Conservation (phyloP, 371 early-diverging fungal species). For the Rhizopus arrhizus region DNA sequence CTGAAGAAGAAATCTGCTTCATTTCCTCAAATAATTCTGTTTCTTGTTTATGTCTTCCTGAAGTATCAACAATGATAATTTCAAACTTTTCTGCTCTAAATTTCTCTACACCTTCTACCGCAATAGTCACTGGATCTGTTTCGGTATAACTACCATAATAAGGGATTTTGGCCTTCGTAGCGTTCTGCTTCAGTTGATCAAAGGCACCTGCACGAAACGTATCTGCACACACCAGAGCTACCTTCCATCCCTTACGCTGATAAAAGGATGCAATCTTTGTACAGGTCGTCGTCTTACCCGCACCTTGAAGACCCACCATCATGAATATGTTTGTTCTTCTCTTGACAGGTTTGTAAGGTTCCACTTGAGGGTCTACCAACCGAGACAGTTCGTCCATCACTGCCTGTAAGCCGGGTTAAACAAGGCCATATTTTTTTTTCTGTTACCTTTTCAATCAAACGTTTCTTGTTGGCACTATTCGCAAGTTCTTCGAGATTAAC, state of each 20-base stretch:
- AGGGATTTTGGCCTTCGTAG: slow-evolving; percentile 97
- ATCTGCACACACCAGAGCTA: slow-evolving; percentile 98
- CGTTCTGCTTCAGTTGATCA: slow-evolving; percentile 99
- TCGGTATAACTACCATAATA: slow-evolving; percentile 94
- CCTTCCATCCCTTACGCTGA: slow-evolving; percentile 97
- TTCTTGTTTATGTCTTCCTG: slow-evolving; percentile 99
- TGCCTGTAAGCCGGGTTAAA: slow-evolving; percentile 48
- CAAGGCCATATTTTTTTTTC: too few species aligned
- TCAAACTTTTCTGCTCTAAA: slow-evolving; percentile 98
- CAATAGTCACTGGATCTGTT: slow-evolving; percentile 95
- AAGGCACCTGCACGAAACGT: slow-evolving; percentile 99
- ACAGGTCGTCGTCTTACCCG: slow-evolving; percentile 99
- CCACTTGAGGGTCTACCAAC: slow-evolving; percentile 93
- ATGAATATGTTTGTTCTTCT: slow-evolving; percentile 90
- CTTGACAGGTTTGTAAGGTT: slow-evolving; percentile 88
- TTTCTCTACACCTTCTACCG: slow-evolving; percentile 93
- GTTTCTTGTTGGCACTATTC: slow-evolving; percentile 79
- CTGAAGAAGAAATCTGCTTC: slow-evolving; percentile 91
- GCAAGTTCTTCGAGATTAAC: slow-evolving; percentile 86
- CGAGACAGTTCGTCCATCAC: slow-evolving; percentile 95
- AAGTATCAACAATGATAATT: slow-evolving; percentile 99
- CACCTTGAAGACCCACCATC: slow-evolving; percentile 99
- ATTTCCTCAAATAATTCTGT: slow-evolving; percentile 98
- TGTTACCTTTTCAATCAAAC: slow-evolving; percentile 84
- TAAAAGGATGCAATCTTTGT: slow-evolving; percentile 98